Percentiles rank a stretch among this genome's conserved stretches.
phyloP scores from a whole-genome alignment of 352 stramenopile species.

The Phytophthora hybrid region DNA sequence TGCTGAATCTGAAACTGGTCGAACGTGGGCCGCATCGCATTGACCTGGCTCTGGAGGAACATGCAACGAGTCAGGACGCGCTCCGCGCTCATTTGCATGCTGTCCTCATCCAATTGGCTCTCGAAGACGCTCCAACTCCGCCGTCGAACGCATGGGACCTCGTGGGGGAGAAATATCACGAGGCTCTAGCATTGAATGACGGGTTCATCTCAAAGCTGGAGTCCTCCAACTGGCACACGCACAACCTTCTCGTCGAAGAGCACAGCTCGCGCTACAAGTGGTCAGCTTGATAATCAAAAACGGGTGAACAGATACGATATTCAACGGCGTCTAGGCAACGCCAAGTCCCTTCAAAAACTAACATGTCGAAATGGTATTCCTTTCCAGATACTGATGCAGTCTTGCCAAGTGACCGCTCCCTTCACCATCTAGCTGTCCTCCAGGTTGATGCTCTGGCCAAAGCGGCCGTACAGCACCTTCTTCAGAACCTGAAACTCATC shows the following conservation, averaged over 20 bases:
- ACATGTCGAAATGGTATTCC: constrained; percentile 17
- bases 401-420: background rate
- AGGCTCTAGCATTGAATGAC: constrained; percentile 38
- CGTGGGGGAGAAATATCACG: constrained; percentile 40
- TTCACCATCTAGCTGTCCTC: constrained; percentile 86
- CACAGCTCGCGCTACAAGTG: constrained; percentile 69
- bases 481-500: constrained; percentile 79
- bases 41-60: constrained; percentile 61
- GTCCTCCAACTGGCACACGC: constrained; percentile 60
- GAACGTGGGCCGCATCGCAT: constrained; percentile 36
- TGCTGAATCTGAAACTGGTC: constrained; percentile 56
- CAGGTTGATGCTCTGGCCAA: constrained; percentile 97
- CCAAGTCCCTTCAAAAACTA: background rate
- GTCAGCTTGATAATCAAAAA: constrained; percentile 29
- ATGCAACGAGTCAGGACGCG: constrained; percentile 49
- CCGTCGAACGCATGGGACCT: constrained; percentile 31
- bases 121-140: constrained; percentile 35
- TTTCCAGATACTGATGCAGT: constrained; percentile 15
- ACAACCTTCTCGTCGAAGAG: constrained; percentile 75
- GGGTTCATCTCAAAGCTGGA: constrained; percentile 51
- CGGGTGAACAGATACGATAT: constrained; percentile 16
- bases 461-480: constrained; percentile 95
- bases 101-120: constrained; percentile 54
- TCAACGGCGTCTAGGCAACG: background rate
- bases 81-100: constrained; percentile 65